These are phyloP conservation scores for Salisapilia sapeloensis DNA, from an alignment of 352 stramenopile species.

Conservation along the genomic window DNA sequence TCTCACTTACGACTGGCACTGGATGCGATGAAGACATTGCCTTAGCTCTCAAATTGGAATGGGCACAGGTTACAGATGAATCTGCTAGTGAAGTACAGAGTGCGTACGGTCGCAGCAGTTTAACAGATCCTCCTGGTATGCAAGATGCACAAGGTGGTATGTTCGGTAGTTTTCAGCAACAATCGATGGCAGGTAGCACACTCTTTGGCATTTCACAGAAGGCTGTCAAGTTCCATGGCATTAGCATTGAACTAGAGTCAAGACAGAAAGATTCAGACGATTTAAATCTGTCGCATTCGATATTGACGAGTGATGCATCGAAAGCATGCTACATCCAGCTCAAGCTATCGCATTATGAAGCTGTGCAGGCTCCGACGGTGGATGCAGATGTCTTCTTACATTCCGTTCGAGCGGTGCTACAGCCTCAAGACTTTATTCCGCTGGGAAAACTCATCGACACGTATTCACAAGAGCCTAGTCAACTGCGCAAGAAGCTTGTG, in stretches of 20 bases:
- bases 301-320: slow-evolving; percentile 42
- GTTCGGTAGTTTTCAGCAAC: slow-evolving; percentile 4
- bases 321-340: slow-evolving; percentile 70
- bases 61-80: slow-evolving; percentile 73
- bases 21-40: slow-evolving; percentile 25
- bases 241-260: slow-evolving; percentile 67
- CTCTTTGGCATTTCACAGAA: slow-evolving; percentile 78
- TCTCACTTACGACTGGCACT: slow-evolving; percentile 54
- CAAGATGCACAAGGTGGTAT: slow-evolving; percentile 17
- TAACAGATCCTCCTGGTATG: slow-evolving; percentile 11
- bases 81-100: slow-evolving; percentile 60
- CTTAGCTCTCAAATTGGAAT: slow-evolving; percentile 56
- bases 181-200: slow-evolving; percentile 67
- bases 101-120: slow-evolving; percentile 30
- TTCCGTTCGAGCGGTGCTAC: slow-evolving; percentile 56
- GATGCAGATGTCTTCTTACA: slow-evolving; percentile 76
- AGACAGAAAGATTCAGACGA: slow-evolving; percentile 25
- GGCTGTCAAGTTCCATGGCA: slow-evolving; percentile 63
- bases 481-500: slow-evolving; percentile 3
- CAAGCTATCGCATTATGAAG: slow-evolving; percentile 67
- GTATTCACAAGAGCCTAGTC: slow-evolving; percentile 14
- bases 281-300: slow-evolving; percentile 16
- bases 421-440: slow-evolving; percentile 64
- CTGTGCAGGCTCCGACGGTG: slow-evolving; percentile 41
- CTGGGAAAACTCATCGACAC: slow-evolving; percentile 53